phyloP scores from a whole-genome alignment of 2,329 filamentous ascomycete genomes.

The Didymella pinodella region DNA sequence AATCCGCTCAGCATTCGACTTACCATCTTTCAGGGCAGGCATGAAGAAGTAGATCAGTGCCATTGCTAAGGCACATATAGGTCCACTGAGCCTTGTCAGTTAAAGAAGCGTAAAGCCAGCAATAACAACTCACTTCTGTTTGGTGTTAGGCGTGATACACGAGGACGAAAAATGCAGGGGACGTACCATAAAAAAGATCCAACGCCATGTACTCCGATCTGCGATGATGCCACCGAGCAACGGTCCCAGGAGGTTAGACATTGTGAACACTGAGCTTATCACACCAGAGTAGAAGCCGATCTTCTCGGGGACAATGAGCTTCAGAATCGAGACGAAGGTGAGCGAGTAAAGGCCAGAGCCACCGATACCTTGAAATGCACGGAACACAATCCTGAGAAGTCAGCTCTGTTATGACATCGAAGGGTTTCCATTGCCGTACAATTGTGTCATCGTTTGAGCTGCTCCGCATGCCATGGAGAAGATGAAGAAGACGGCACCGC shows the following conservation, averaged over 20 bases:
- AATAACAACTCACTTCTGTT: constrained; percentile 46
- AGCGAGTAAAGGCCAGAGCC: constrained; percentile 59
- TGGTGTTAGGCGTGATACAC: too few relatives aligned
- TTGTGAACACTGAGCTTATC: constrained; percentile 50
- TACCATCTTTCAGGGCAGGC: constrained; percentile 36
- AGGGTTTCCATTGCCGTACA: constrained; percentile 29
- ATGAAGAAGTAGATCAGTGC: constrained; percentile 38
- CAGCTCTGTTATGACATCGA: constrained; percentile 3
- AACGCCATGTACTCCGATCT: constrained; percentile 54
- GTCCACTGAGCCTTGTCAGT: constrained; percentile 27
- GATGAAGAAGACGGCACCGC: constrained; percentile 37
- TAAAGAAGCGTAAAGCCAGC: neutral
- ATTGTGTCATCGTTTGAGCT: constrained; percentile 41
- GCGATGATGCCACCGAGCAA: constrained; percentile 56
- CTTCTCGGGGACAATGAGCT: constrained; percentile 41
- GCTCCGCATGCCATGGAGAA: constrained; percentile 46
- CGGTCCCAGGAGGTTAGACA: constrained; percentile 55
- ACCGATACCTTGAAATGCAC: constrained; percentile 56
- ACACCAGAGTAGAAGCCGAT: constrained; percentile 47
- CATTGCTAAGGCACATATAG: constrained; percentile 35
- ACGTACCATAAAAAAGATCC: constrained; percentile 55
- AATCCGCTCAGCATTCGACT: constrained; percentile 39
- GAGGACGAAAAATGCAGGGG: too few relatives aligned
- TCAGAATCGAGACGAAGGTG: constrained; percentile 46
- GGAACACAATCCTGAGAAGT: constrained; percentile 46